phyloP scores from a whole-genome alignment of 2,329 filamentous ascomycete genomes.

The Cryphonectria carpinicola region DNA sequence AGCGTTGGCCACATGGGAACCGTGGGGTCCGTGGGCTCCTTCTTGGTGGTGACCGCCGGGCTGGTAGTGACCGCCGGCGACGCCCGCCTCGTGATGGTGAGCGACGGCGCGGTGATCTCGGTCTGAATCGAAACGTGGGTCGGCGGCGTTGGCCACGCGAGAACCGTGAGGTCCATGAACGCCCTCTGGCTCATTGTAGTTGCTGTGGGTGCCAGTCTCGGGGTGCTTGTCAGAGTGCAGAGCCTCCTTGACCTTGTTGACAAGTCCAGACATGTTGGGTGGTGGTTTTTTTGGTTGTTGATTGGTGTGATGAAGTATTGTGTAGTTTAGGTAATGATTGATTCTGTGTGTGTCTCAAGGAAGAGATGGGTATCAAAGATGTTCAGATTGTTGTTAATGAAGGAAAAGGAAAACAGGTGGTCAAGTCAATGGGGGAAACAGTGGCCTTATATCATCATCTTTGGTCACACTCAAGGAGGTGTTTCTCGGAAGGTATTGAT shows the following conservation, averaged over 20 bases:
- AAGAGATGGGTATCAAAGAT: constrained; percentile 26
- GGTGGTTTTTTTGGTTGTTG: constrained; percentile 19
- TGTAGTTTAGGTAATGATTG: constrained; percentile 5
- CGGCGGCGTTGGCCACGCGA: constrained; percentile 50
- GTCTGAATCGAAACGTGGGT: constrained; percentile 58
- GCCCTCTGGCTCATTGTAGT: constrained; percentile 39
- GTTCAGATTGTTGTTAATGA: not conserved
- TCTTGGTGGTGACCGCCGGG: constrained; percentile 37
- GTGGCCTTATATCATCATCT: not conserved
- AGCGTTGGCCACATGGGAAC: constrained; percentile 49
- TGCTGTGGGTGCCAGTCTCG: constrained; percentile 34
- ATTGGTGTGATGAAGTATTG: constrained; percentile 15
- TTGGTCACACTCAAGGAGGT: not conserved
- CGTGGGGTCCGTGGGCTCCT: constrained; percentile 47
- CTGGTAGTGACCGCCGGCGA: constrained; percentile 42
- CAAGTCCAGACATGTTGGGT: constrained; percentile 58
- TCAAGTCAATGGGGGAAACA: not conserved
- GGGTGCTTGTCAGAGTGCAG: constrained; percentile 48
- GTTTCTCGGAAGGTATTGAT: constrained; percentile 4
- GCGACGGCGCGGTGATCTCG: constrained; percentile 42
- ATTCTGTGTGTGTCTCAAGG: not conserved
- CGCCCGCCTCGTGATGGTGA: constrained; percentile 27
- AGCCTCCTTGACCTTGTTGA: constrained; percentile 65
- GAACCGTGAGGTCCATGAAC: constrained; percentile 48
- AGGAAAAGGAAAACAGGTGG: not conserved